These are phyloP conservation scores for Blastobotrys petasosporus DNA, from an alignment of 1,139 yeast genomes.

Conservation along the genomic window DNA sequence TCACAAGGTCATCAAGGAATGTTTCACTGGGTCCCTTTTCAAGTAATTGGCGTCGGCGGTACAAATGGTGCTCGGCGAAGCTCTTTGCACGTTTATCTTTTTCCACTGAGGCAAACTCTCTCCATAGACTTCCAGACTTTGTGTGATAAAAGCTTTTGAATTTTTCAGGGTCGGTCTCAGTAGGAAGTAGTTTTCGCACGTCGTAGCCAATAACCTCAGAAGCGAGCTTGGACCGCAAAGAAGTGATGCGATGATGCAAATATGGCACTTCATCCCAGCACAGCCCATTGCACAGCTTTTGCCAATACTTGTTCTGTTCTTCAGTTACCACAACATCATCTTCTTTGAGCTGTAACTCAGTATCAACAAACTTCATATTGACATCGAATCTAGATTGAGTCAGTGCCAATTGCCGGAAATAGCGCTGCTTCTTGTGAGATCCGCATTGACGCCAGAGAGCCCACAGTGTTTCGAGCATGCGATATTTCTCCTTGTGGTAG, in stretches of 20 bases:
- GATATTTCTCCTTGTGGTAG: conserved; percentile 17
- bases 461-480: conserved; percentile 17
- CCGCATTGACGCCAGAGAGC: conserved; percentile 7
- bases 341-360: neutral
- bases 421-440: neutral
- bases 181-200: conserved; percentile 5
- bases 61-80: too few relatives aligned
- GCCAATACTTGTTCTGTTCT: neutral
- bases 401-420: conserved; percentile 2
- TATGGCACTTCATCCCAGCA: too few relatives aligned
- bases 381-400: conserved; percentile 4
- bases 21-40: too few relatives aligned
- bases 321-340: neutral
- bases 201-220: conserved; percentile 8
- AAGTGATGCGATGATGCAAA: too few relatives aligned
- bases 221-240: neutral
- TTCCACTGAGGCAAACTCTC: too few relatives aligned
- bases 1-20: neutral
- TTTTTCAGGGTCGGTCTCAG: too few relatives aligned
- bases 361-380: neutral
- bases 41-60: too few relatives aligned
- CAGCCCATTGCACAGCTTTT: too few relatives aligned
- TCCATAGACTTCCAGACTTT: too few relatives aligned
- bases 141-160: too few relatives aligned
- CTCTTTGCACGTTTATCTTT: too few relatives aligned